Conservation (phyloP, 345 rosid genomes). For the Salix suchowensis region DNA sequence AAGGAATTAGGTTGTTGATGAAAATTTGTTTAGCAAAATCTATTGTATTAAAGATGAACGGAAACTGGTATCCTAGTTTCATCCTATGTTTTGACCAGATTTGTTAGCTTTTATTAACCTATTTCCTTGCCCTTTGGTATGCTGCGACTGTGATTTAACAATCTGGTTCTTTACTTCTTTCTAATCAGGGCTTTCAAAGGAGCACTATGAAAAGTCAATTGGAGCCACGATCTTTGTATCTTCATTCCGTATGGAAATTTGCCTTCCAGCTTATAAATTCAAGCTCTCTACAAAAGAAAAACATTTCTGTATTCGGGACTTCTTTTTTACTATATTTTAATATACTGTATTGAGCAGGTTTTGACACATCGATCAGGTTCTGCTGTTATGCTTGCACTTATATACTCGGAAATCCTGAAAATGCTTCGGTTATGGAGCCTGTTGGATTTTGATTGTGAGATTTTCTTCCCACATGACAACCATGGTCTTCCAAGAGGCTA, state of each 20-base stretch:
- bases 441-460: constrained; percentile 58
- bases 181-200: constrained; percentile 47
- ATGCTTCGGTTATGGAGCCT: constrained; percentile 56
- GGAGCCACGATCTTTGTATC: constrained; percentile 52
- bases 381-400: constrained; percentile 48
- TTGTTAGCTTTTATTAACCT: not conserved
- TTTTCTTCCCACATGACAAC: constrained; percentile 50
- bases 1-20: not conserved
- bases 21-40: not conserved
- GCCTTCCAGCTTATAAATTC: constrained; percentile 1
- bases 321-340: constrained; percentile 4
- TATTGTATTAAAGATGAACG: not conserved
- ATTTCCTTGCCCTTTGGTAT: not conserved
- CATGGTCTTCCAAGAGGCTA: constrained; percentile 55
- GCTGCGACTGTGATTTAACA: not conserved
- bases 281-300: not conserved
- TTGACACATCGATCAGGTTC: constrained; percentile 61
- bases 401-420: constrained; percentile 58
- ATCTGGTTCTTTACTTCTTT: not conserved
- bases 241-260: constrained; percentile 43
- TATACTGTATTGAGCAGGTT: constrained; percentile 39
- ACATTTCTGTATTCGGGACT: not conserved
- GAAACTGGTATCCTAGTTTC: not conserved
- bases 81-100: not conserved
- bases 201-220: constrained; percentile 27